Conservation (phyloP, 805 yeast species). For the Hanseniaspora occidentalis region DNA sequence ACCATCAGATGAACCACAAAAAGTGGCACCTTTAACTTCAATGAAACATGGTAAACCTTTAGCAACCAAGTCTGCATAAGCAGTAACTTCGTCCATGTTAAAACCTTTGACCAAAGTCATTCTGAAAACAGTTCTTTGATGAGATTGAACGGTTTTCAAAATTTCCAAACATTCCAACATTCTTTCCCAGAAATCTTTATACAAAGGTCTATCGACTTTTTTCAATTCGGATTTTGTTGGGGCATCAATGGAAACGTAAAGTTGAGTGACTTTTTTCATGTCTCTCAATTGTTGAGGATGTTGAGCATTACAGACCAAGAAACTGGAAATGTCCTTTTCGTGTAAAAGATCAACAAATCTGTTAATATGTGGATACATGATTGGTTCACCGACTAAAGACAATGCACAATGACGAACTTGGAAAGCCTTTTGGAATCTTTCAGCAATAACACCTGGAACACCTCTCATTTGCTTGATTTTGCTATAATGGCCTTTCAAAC, state of each 20-base stretch:
- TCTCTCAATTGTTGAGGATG: slow-evolving; percentile 74
- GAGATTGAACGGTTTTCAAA: slow-evolving; percentile 54
- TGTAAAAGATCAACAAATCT: slow-evolving; percentile 75
- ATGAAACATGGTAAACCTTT: slow-evolving; percentile 76
- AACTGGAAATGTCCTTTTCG: slow-evolving; percentile 67
- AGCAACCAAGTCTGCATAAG: slow-evolving; percentile 79
- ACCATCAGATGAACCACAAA: slow-evolving; percentile 78
- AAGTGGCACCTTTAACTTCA: slow-evolving; percentile 91
- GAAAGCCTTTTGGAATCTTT: slow-evolving; percentile 84
- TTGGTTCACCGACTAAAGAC: slow-evolving; percentile 90
- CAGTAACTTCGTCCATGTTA: slow-evolving; percentile 66
- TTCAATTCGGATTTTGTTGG: slow-evolving; percentile 73
- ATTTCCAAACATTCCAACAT: slow-evolving; percentile 71
- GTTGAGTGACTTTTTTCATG: slow-evolving; percentile 70
- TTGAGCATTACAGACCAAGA: slow-evolving; percentile 90
- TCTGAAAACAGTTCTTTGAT: slow-evolving; percentile 85
- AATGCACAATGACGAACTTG: slow-evolving; percentile 83
- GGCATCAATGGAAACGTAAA: slow-evolving; percentile 89
- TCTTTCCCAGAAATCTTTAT: slow-evolving; percentile 89
- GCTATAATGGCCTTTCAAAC: slow-evolving; percentile 77
- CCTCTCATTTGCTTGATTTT: slow-evolving; percentile 92
- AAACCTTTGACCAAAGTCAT: slow-evolving; percentile 86
- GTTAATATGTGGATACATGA: slow-evolving; percentile 83
- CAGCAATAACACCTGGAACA: slow-evolving; percentile 86
- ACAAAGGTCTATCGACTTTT: slow-evolving; percentile 77